These are phyloP conservation scores for Colletotrichum sp. DNA, from an alignment of 2,329 filamentous ascomycete species.

Conservation along the genomic window DNA sequence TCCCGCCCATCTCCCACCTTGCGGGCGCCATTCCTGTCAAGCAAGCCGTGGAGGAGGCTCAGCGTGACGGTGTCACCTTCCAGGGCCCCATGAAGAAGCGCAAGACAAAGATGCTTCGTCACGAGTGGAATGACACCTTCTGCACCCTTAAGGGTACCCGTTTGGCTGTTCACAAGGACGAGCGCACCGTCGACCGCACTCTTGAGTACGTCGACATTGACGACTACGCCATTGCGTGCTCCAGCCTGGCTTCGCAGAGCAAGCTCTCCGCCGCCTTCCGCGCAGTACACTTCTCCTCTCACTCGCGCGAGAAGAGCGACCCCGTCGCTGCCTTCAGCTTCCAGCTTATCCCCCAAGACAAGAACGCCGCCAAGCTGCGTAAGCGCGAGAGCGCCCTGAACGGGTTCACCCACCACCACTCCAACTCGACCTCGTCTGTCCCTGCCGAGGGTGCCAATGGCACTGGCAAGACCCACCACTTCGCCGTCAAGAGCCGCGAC, in stretches of 20 bases:
- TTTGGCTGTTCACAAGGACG: constrained; percentile 77
- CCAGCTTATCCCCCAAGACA: constrained; percentile 78
- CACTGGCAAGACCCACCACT: constrained; percentile 87
- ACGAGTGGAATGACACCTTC: constrained; percentile 93
- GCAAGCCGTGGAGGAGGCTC: constrained; percentile 29
- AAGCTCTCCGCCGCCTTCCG: constrained; percentile 91
- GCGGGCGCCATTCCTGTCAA: constrained; percentile 24
- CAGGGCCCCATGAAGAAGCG: constrained; percentile 95
- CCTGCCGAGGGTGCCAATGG: constrained; percentile 58
- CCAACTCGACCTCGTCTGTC: constrained; percentile 27
- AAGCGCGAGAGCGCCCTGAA: constrained; percentile 57
- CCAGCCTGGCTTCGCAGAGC: constrained; percentile 72
- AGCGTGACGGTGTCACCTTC: constrained; percentile 65
- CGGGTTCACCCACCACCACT: constrained; percentile 16
- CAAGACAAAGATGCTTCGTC: constrained; percentile 84
- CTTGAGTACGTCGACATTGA: constrained; percentile 86
- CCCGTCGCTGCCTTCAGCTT: constrained; percentile 78
- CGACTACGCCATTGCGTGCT: constrained; percentile 87
- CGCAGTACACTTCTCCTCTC: constrained; percentile 69
- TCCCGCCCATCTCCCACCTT: constrained; percentile 36
- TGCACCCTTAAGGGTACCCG: constrained; percentile 82
- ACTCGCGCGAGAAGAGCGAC: constrained; percentile 56
- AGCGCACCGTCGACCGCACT: constrained; percentile 55
- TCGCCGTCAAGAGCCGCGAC: constrained; percentile 85
- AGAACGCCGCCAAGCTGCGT: constrained; percentile 53